Base-by-base conservation (phyloP, 2,329 filamentous ascomycete species). In the Gyromitra esculenta region DNA sequence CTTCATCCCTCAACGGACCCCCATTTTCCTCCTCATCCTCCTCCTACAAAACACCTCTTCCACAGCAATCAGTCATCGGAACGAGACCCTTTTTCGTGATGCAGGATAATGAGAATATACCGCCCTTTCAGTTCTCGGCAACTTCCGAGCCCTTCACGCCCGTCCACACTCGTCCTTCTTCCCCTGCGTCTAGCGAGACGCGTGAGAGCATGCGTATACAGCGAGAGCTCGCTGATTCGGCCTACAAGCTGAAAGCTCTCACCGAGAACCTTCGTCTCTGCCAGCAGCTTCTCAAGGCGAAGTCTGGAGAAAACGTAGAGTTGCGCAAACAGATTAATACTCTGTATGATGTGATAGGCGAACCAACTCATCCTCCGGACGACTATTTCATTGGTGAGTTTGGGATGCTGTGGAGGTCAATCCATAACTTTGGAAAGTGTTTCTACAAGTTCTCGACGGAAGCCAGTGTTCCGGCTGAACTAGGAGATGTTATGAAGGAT, bases 381-480 rank as follows among this genome's bases (percentile, higher is more conserved):
- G 60, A 65, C 39, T 70, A 69, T 41, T 70, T 77, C 25, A 31
- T 35, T 39, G 75, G 59, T 11, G 75, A 77, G 65, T 65, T 75
- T 41, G 71, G 71, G n/a, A 77, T 77, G 54, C 50, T 75, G 8
- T 77, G 67, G 41, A 60, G 75, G 13, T 66, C 71, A 15, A 70
- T 77, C 13, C 65, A 73, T 25, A 77, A 77, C 41, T 69, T 65
- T 15, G 75, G 75, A 45, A 74, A 69, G 35, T 62, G 64, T 6
- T 74, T 69, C 15, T 77, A 77, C 31, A 68, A 77, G 50, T 77
- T 77, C n/a, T 52, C 71, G 1, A 65, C 75, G 13, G 70, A 75
- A 9, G 39, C 52, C 5, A 52, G 25, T 60, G 50, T 77, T 39
- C 64, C 71, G 1, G 13, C 13, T 7, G 43, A 13, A 6, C 15